phyloP scores from a whole-genome alignment of 495 filamentous ascomycete species.

The Penicillium odoratum region DNA sequence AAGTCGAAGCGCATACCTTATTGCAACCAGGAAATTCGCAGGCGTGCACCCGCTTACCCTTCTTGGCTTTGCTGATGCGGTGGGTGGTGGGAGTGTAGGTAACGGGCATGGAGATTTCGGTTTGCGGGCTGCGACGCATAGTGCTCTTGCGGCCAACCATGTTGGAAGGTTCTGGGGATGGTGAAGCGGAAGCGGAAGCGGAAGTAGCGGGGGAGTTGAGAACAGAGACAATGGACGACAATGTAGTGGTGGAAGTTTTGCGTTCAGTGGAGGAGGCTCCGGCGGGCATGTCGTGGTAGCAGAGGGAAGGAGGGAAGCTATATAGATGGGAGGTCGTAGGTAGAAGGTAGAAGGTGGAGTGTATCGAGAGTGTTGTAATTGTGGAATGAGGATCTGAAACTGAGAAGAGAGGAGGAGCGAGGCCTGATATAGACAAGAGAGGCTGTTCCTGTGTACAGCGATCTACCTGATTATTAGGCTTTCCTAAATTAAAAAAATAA shows the following conservation, averaged over 20 bases:
- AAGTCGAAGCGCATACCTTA: constrained; percentile 51
- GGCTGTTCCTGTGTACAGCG: constrained; percentile 22
- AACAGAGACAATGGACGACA: constrained; percentile 11
- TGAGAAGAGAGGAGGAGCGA: constrained; percentile 26
- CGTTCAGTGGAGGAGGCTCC: constrained; percentile 15
- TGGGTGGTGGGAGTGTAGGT: constrained; percentile 67
- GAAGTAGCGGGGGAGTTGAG: constrained; percentile 17
- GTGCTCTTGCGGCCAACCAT: constrained; percentile 25
- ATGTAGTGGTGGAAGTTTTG: constrained; percentile 7
- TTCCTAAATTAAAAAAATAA: constrained; percentile 22
- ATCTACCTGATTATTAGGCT: constrained; percentile 31
- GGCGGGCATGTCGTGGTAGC: constrained; percentile 15
- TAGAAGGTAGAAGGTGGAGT: too few relatives aligned
- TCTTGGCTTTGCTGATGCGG: constrained; percentile 80
- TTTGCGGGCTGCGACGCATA: constrained; percentile 21
- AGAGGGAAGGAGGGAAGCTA: constrained; percentile 14
- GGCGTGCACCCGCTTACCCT: constrained; percentile 75
- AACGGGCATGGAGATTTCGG: constrained; percentile 34
- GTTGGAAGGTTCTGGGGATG: constrained; percentile 19
- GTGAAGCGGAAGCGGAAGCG: constrained; percentile 3
- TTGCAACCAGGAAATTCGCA: constrained; percentile 63
- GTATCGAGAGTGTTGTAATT: constrained; percentile 14
- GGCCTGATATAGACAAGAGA: constrained; percentile 32
- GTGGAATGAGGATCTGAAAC: constrained; percentile 12
- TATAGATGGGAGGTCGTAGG: constrained; percentile 2